Evolutionary conservation across 2,329 filamentous ascomycete genomes (phyloP), one percentile per base, ranked within the genome.

Genomic region (Oidium heveae): DNA sequence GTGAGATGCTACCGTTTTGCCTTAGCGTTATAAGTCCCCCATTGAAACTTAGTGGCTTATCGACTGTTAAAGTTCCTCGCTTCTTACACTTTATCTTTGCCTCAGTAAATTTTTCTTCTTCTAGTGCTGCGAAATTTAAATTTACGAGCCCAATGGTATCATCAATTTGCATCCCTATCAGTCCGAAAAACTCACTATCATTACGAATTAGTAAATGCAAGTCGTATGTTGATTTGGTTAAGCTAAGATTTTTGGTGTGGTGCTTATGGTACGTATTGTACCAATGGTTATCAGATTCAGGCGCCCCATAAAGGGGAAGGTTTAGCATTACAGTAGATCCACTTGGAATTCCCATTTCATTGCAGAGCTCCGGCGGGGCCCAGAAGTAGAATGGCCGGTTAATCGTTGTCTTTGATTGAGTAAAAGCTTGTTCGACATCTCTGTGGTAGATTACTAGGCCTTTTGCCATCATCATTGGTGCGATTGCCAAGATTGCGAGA

Each of bases 31-130:
- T 54, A 9, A 54, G 1, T 15, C 39, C 24, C 4, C 39, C 36
- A 36, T 54, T 54, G 47, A 54, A 54, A 33, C 39, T 54, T n/a
- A 54, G 39, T 46, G 32, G 39, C 15, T 47, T 8, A 15, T 49
- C 15, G 18, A 18, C 9, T 52, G 28, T 24, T 8, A 54, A 18
- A 16, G 18, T 20, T 44, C 34, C 39, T 47, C 33, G 24, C 7
- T 54, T 24, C 18, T 54, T 54, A 16, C 39, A 9, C 36, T 15
- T 12, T 15, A 58, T 57, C 16, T 44, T 34, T 18, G 53, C 56
- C 28, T 56, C 52, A 7, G 39, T 36, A 33, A 56, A 43, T 20
- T 57, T 22, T 8, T 53, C 32, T 51, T 57, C 2, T 39, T 58
- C 49, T n/a, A 13, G 2, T n/a, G n/a, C 33, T 20, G 34, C 33